Percentiles rank a stretch among this genome's conserved stretches.
phyloP scores from a whole-genome alignment of 116 monocot genomes.

The Phalaenopsis hybrid region DNA sequence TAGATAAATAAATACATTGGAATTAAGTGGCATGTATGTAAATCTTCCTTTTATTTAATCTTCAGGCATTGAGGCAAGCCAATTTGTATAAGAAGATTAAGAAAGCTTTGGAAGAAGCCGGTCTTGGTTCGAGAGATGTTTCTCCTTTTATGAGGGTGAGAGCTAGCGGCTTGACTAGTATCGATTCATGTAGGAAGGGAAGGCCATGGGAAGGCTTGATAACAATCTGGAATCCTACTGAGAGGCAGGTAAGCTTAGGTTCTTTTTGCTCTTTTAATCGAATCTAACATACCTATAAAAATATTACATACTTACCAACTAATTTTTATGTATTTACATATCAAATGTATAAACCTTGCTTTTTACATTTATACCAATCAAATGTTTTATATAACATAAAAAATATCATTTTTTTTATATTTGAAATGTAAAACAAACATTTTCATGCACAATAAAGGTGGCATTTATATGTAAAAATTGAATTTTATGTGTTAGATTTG shows the following conservation, averaged over 20 bases:
- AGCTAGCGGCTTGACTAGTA: constrained; percentile 53
- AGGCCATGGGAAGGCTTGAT: constrained; percentile 53
- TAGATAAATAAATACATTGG: too few species aligned
- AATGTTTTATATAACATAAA: too few species aligned
- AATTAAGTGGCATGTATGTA: too few species aligned
- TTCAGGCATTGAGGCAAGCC: constrained; percentile 51
- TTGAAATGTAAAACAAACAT: too few species aligned
- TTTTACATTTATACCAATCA: too few species aligned
- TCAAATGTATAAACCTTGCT: too few species aligned
- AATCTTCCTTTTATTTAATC: too few species aligned
- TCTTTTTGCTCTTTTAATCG: not conserved
- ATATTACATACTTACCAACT: not conserved
- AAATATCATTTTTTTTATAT: too few species aligned
- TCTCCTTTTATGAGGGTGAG: constrained; percentile 85
- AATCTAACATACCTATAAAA: not conserved
- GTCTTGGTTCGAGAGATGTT: constrained; percentile 70
- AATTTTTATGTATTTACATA: too few species aligned
- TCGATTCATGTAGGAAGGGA: constrained; percentile 25
- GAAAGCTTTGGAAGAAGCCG: constrained; percentile 70
- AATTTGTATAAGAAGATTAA: constrained; percentile 63
- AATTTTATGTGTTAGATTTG: too few species aligned
- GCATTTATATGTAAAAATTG: too few species aligned
- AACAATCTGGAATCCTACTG: constrained; percentile 93
- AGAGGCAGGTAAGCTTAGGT: constrained; percentile 46
- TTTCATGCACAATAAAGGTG: too few species aligned